Conservation (phyloP, 208 protist genomes). For the Trypanosoma conorhini region DNA sequence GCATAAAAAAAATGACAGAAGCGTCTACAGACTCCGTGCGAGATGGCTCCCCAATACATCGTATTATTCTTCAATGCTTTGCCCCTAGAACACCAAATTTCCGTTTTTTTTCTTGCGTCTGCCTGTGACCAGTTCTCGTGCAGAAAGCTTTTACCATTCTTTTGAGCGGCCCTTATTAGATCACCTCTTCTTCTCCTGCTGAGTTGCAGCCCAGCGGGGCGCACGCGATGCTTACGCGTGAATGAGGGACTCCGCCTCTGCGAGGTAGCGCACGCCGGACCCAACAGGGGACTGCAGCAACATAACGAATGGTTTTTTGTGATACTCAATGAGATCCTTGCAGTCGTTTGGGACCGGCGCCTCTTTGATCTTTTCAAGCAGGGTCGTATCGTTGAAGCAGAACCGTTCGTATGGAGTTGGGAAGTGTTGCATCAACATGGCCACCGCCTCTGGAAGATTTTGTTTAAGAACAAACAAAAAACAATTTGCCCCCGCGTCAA, state of each 20-base stretch:
- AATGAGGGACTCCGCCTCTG: slow-evolving; percentile 53
- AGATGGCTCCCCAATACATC: too few species aligned
- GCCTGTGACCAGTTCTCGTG: too few species aligned
- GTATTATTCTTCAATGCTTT: too few species aligned
- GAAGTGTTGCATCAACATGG: slow-evolving; percentile 90
- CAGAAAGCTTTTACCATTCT: too few species aligned
- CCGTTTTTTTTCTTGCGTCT: too few species aligned
- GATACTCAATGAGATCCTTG: slow-evolving; percentile 75
- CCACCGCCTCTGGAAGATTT: slow-evolving; percentile 85
- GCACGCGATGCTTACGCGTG: not conserved
- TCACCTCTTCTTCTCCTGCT: not conserved
- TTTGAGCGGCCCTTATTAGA: too few species aligned
- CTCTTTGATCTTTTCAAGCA: slow-evolving; percentile 53
- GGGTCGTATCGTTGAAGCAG: slow-evolving; percentile 61
- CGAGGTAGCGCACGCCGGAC: slow-evolving; percentile 53
- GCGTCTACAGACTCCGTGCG: too few species aligned
- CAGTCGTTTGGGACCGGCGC: slow-evolving; percentile 32
- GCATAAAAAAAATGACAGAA: too few species aligned
- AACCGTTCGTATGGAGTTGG: slow-evolving; percentile 73
- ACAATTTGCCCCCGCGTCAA: slow-evolving; percentile 99
- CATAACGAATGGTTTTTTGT: slow-evolving; percentile 81
- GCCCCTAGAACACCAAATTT: too few species aligned
- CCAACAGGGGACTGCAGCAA: slow-evolving; percentile 85
- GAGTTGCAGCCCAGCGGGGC: not conserved
- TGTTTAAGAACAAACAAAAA: slow-evolving; percentile 95